A percentile compares a stretch with the other conserved stretches of the same genome.
phyloP scores from a whole-genome alignment of 148 eudicot genomes.

The Dianthus caryophyllus region DNA sequence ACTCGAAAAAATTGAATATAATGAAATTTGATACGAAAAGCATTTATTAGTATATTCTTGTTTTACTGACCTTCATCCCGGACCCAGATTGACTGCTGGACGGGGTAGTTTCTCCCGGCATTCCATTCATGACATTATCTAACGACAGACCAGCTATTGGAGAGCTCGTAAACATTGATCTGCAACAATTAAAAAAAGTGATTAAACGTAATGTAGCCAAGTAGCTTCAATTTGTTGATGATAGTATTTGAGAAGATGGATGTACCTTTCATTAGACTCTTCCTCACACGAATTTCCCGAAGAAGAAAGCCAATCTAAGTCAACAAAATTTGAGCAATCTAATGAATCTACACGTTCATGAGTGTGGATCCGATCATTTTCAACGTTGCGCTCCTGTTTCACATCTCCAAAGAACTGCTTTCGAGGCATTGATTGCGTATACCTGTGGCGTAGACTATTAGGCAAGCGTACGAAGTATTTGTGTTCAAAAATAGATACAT shows the following conservation, averaged over 20 bases:
- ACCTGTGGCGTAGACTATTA: slow-evolving; percentile 34
- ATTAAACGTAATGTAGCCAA: background rate
- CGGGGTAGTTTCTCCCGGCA: slow-evolving; percentile 43
- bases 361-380: slow-evolving; percentile 34
- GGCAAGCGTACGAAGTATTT: background rate
- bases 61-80: slow-evolving; percentile 46
- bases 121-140: slow-evolving; percentile 42
- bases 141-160: slow-evolving; percentile 36
- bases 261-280: slow-evolving; percentile 69
- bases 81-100: slow-evolving; percentile 53
- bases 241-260: slow-evolving; percentile 1
- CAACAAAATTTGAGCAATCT: slow-evolving; percentile 86
- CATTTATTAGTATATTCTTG: background rate
- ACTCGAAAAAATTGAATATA: no score
- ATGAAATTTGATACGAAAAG: background rate
- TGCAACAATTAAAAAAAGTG: slow-evolving; percentile 18
- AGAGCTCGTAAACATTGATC: slow-evolving; percentile 39
- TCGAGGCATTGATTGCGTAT: slow-evolving; percentile 39
- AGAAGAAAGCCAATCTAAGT: slow-evolving; percentile 88
- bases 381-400: slow-evolving; percentile 46
- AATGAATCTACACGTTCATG: slow-evolving; percentile 42
- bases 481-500: background rate
- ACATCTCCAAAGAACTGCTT: slow-evolving; percentile 60
- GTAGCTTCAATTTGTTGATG: no score
- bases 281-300: slow-evolving; percentile 82